A percentile compares a stretch with the other conserved stretches of the same genome.
phyloP scores from a whole-genome alignment of 257 asterid species.

The Solanum chilense region DNA sequence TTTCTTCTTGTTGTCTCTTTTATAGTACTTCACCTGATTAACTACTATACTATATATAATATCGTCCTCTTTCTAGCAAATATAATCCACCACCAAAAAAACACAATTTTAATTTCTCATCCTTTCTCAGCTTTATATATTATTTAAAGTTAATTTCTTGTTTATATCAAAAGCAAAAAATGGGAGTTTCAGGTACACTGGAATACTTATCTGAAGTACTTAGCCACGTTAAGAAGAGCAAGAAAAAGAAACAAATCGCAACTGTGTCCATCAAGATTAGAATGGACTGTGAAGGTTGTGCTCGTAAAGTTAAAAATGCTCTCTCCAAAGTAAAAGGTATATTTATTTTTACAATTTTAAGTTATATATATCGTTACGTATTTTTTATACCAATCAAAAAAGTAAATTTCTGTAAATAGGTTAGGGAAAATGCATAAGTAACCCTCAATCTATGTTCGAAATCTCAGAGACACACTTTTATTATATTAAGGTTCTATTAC shows the following conservation, averaged over 20 bases:
- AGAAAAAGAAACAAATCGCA: slow-evolving; percentile 47
- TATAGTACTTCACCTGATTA: neutral
- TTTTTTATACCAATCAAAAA: neutral
- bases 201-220: slow-evolving; percentile 59
- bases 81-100: neutral
- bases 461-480: too few relatives aligned
- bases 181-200: slow-evolving; percentile 73
- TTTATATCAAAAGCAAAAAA: neutral
- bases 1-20: neutral
- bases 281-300: slow-evolving; percentile 95
- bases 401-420: neutral
- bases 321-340: slow-evolving; percentile 61
- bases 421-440: too few relatives aligned
- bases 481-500: too few relatives aligned
- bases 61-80: neutral
- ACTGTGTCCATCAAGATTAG: slow-evolving; percentile 63
- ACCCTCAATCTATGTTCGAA: too few relatives aligned
- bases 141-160: neutral
- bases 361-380: neutral
- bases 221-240: slow-evolving; percentile 35
- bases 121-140: neutral
- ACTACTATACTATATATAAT: neutral
- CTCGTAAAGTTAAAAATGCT: slow-evolving; percentile 39
- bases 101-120: neutral
- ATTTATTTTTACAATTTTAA: neutral